A percentile compares a stretch with the other conserved stretches of the same genome.
Evolutionary conservation across 805 yeast genomes (phyloP).

Genomic region (Candida corydali): DNA sequence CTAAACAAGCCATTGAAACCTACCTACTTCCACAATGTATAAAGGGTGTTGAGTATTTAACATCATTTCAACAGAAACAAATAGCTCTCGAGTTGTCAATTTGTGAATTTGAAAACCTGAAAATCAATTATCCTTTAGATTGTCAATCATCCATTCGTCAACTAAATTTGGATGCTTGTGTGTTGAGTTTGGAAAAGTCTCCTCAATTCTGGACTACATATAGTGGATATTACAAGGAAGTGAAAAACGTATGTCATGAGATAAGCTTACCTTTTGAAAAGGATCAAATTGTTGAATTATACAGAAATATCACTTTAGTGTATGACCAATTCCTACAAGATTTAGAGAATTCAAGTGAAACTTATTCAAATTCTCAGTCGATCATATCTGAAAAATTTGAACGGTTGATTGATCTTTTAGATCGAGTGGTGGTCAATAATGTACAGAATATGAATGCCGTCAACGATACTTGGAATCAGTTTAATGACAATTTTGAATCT

Average conservation of each 20-base stretch:
- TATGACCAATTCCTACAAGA: conserved; percentile 11
- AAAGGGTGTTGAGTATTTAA: conserved; percentile 35
- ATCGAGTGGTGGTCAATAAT: conserved; percentile 3
- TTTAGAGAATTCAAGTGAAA: conserved; percentile 8
- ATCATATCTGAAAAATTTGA: conserved; percentile 12
- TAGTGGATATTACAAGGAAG: conserved; percentile 58
- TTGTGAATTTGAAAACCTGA: conserved; percentile 52
- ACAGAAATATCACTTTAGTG: conserved; percentile 41
- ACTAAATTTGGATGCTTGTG: conserved; percentile 29
- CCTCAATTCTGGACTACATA: conserved; percentile 74
- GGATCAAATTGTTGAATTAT: conserved; percentile 44
- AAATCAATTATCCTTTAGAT: conserved; percentile 28
- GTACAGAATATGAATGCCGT: conserved; percentile 1
- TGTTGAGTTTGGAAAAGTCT: conserved; percentile 35
- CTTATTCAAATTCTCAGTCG: neutral
- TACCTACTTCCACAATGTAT: conserved; percentile 38
- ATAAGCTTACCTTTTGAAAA: conserved; percentile 50
- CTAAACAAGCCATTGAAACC: conserved; percentile 31
- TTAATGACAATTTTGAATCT: conserved; percentile 7
- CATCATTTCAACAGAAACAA: conserved; percentile 26
- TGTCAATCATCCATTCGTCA: conserved; percentile 16
- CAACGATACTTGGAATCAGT: conserved; percentile 3
- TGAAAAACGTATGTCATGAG: conserved; percentile 51
- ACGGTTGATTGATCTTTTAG: conserved; percentile 7
- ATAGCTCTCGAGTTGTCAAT: conserved; percentile 47